Evolutionary conservation across 352 stramenopile species (phyloP).

Genomic region (Globisporangium middletonii): DNA sequence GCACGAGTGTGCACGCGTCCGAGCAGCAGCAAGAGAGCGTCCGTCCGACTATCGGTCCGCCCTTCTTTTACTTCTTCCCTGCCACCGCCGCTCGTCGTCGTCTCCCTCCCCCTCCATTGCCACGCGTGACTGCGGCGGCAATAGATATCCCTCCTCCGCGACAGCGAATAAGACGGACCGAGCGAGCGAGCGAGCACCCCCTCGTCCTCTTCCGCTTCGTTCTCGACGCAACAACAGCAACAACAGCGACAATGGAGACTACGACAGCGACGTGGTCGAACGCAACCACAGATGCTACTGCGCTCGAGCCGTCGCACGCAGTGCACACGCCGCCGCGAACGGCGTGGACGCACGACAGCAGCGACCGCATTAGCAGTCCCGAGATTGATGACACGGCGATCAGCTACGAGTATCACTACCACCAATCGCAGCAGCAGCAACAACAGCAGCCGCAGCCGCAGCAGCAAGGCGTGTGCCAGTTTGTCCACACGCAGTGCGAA

Average conservation of each 20-base stretch:
- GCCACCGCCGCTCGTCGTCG: not conserved
- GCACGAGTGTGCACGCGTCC: too few species aligned
- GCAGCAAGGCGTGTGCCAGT: conserved; percentile 21
- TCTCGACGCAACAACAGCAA: not conserved
- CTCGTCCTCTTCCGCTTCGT: not conserved
- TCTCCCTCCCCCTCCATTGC: not conserved
- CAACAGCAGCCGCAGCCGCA: not conserved
- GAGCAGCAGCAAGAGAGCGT: not conserved
- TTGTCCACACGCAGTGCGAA: conserved; percentile 68
- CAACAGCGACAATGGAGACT: not conserved
- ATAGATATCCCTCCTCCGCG: not conserved
- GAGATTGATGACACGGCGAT: conserved; percentile 7
- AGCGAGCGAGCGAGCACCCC: too few species aligned
- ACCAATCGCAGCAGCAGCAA: not conserved
- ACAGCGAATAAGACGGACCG: not conserved
- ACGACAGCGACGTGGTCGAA: not conserved
- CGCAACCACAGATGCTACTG: not conserved
- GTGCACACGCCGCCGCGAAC: too few species aligned
- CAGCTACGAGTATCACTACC: conserved; percentile 14
- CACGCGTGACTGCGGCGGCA: not conserved
- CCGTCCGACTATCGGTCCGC: not conserved
- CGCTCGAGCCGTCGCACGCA: not conserved
- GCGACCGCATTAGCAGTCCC: conserved; percentile 18
- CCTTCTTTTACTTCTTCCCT: not conserved
- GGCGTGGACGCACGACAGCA: not conserved